phyloP scores from a whole-genome alignment of 2,329 filamentous ascomycete species.

The Trichoderma sp. region DNA sequence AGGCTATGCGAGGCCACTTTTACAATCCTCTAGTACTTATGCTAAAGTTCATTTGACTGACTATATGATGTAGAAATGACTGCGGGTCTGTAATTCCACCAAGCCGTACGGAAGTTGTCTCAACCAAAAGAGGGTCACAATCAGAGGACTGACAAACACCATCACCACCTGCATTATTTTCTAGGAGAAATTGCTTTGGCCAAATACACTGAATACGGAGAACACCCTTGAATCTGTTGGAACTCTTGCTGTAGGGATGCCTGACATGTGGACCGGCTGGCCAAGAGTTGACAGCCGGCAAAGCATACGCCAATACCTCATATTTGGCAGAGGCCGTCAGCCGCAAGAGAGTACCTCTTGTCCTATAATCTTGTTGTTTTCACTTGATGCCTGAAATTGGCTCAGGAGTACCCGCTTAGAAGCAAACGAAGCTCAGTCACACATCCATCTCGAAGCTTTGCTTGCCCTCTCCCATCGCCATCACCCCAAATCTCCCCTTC shows the following conservation, averaged over 20 bases:
- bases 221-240: not conserved
- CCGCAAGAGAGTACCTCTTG: not conserved
- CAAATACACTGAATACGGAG: too few relatives aligned
- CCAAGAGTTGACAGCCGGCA: not conserved
- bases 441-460: not conserved
- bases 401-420: not conserved
- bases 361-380: not conserved
- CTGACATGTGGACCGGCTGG: too few relatives aligned
- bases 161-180: too few relatives aligned
- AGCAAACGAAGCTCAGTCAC: not conserved
- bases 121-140: too few relatives aligned
- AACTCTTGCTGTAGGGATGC: not conserved
- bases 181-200: too few relatives aligned
- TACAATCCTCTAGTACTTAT: too few relatives aligned
- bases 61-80: too few relatives aligned
- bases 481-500: not conserved
- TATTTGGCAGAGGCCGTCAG: not conserved
- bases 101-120: too few relatives aligned
- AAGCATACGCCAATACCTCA: not conserved
- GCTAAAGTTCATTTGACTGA: too few relatives aligned
- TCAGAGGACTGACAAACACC: too few relatives aligned
- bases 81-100: too few relatives aligned
- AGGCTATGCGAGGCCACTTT: too few relatives aligned
- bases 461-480: not conserved
- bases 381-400: not conserved